Evolutionary conservation across 352 stramenopile species (phyloP), one percentile per base, ranked within the genome.

Genomic region (Pythium guiyangense): DNA sequence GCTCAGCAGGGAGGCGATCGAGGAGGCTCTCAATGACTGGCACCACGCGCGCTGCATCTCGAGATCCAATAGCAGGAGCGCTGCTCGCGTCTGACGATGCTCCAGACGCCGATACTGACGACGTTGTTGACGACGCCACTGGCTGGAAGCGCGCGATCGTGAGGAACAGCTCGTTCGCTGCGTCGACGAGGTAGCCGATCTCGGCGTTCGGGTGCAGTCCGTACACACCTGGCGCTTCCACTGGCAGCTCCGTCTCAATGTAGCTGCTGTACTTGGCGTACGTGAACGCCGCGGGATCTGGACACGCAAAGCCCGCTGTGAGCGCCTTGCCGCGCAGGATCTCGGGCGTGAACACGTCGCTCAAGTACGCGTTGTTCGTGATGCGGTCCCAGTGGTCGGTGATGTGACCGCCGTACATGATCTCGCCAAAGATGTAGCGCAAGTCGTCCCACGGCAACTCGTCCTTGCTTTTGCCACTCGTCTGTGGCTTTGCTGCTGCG

Each of bases 191-290:
- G 49, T 89, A 92, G 5, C 79, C 81, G 20, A 95, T 84, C 54
- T 93, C 84, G 11, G 84, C 83, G 48, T 95, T 93, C 14, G 86
- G 69, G 54, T 94, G 84, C 47, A 92, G 59, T 9, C 82, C 79
- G 55, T 92, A 94, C 10, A 92, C 60, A 1, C 56, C 74, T 4
- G 84, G 78, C 0, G 84, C 82, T 52, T 95, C 84, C 3, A 54
- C 57, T n/a, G 81, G 76, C 25, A 95, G 59, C 26, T 86, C 66
- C 2, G 60, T 59, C 51, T 92, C 84, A 43, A 94, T 93, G 54
- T 86, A 75, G 27, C 91, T 77, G 14, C 96, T 75, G 63, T 99
- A 99, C 70, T 98, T 98, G 48, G 90, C 88, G 68, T 98, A 98
- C 20, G 78, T 91, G 57, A 74, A 80, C 34, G 58, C 51, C 20